These are phyloP conservation scores for Jimgerdemannia flammicorona DNA, from an alignment of 192 early-diverging fungal genomes.

Conservation along the genomic window DNA sequence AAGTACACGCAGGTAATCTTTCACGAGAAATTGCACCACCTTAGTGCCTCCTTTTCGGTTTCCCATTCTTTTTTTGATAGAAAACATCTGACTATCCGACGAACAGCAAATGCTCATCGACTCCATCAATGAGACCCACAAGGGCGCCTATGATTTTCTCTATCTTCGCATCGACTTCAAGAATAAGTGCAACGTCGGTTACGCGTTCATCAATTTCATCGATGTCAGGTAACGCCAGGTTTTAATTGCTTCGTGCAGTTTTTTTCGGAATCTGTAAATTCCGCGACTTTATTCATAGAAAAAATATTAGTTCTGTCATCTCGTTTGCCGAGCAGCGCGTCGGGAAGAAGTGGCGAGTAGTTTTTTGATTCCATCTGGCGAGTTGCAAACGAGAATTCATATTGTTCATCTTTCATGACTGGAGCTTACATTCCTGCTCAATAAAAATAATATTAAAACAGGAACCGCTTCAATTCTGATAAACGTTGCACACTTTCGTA, in stretches of 20 bases:
- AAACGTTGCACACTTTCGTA: conserved; percentile 73
- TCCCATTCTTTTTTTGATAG: not conserved
- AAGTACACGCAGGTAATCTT: too few species aligned
- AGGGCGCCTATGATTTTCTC: conserved; percentile 66
- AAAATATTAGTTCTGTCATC: conserved; percentile 46
- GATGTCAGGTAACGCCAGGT: conserved; percentile 41
- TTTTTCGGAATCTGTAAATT: not conserved
- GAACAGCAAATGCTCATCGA: conserved; percentile 71
- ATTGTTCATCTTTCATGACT: not conserved
- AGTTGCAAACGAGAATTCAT: too few species aligned
- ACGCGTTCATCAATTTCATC: conserved; percentile 73
- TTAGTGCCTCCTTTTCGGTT: not conserved
- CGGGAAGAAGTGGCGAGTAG: conserved; percentile 66
- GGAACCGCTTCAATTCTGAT: conserved; percentile 73
- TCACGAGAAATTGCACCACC: too few species aligned
- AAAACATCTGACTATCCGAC: not conserved
- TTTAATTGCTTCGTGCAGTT: not conserved
- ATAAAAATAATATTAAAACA: conserved; percentile 5
- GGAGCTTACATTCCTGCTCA: not conserved
- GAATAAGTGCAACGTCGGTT: conserved; percentile 87
- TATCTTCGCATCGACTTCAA: conserved; percentile 88
- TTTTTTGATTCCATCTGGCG: not conserved
- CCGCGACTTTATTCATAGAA: not conserved
- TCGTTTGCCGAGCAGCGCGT: conserved; percentile 63
- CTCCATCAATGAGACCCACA: conserved; percentile 68